Conservation (phyloP, 2,329 filamentous ascomycete species). For the Stachybotrys chartarum region DNA sequence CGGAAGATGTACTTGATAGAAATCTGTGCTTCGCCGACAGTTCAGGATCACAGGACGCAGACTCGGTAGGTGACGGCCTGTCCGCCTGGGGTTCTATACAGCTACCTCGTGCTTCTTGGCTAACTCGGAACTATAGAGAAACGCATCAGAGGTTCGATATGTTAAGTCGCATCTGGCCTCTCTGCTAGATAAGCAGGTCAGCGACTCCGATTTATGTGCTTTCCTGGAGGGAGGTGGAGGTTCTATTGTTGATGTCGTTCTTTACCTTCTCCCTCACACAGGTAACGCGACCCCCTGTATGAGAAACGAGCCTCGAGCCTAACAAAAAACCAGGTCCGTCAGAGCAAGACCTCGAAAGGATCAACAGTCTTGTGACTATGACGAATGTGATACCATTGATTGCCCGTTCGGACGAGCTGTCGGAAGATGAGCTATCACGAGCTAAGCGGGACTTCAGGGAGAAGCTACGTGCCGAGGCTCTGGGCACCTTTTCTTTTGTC, state of each 20-base stretch:
- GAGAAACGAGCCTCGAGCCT: not conserved
- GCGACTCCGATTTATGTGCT: slow-evolving; percentile 66
- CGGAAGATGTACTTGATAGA: slow-evolving; percentile 74
- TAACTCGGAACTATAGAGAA: not conserved
- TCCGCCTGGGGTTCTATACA: not conserved
- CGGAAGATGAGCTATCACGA: slow-evolving; percentile 44
- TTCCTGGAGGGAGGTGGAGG: slow-evolving; percentile 78
- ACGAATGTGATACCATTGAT: slow-evolving; percentile 85
- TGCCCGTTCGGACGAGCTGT: slow-evolving; percentile 66
- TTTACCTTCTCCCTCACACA: slow-evolving; percentile 69
- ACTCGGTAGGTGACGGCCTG: slow-evolving; percentile 35
- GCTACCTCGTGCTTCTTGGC: not conserved
- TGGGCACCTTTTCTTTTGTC: slow-evolving; percentile 63
- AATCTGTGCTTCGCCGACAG: slow-evolving; percentile 95
- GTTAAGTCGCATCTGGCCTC: slow-evolving; percentile 46
- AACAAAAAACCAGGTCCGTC: slow-evolving; percentile 20
- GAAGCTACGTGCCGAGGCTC: slow-evolving; percentile 47
- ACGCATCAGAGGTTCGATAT: slow-evolving; percentile 44
- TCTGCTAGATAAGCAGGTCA: slow-evolving; percentile 44
- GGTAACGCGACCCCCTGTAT: slow-evolving; percentile 34
- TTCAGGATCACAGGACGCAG: slow-evolving; percentile 51
- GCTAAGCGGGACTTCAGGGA: slow-evolving; percentile 54
- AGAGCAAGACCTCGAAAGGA: slow-evolving; percentile 57
- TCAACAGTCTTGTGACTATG: slow-evolving; percentile 60
- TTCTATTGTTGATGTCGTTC: slow-evolving; percentile 72